Conservation (phyloP, 345 rosid genomes). For the Ricinus communis region DNA sequence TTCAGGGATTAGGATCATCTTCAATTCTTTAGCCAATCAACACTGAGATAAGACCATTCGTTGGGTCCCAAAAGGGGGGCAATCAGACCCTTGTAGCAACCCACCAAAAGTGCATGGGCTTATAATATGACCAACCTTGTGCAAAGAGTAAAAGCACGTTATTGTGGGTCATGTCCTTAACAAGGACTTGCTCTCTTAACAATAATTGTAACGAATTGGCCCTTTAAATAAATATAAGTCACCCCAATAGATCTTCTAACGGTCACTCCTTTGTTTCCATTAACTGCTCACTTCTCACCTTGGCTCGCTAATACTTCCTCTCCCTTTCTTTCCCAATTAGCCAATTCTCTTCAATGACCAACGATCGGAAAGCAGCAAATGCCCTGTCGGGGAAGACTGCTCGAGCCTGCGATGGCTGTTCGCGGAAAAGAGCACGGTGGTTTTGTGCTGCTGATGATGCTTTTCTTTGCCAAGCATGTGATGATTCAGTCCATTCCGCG, state of each 20-base stretch:
- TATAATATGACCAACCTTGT: neutral
- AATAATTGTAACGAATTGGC: constrained; percentile 7
- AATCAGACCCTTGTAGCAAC: neutral
- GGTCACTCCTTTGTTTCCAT: neutral
- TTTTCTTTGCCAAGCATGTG: constrained; percentile 69
- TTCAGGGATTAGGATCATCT: constrained; percentile 32
- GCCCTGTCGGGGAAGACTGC: constrained; percentile 37
- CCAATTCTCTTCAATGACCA: constrained; percentile 7
- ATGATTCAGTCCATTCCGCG: constrained; percentile 61
- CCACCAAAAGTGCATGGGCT: constrained; percentile 15
- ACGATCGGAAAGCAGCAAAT: constrained; percentile 14
- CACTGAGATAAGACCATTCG: constrained; percentile 24
- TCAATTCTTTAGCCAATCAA: constrained; percentile 38
- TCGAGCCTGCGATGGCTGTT: constrained; percentile 29
- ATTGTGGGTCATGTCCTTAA: neutral
- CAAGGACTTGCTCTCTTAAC: neutral
- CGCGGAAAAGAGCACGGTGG: constrained; percentile 49
- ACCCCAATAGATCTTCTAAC: constrained; percentile 6
- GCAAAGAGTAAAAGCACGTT: constrained; percentile 1
- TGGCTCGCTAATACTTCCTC: neutral
- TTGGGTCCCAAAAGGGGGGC: constrained; percentile 25
- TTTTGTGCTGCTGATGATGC: constrained; percentile 66
- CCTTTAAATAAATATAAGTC: constrained; percentile 7
- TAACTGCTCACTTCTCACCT: neutral
- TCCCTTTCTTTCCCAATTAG: neutral